These are phyloP conservation scores for Fusarium avenaceum DNA, from an alignment of 2,329 filamentous ascomycete species.

Conservation along the genomic window DNA sequence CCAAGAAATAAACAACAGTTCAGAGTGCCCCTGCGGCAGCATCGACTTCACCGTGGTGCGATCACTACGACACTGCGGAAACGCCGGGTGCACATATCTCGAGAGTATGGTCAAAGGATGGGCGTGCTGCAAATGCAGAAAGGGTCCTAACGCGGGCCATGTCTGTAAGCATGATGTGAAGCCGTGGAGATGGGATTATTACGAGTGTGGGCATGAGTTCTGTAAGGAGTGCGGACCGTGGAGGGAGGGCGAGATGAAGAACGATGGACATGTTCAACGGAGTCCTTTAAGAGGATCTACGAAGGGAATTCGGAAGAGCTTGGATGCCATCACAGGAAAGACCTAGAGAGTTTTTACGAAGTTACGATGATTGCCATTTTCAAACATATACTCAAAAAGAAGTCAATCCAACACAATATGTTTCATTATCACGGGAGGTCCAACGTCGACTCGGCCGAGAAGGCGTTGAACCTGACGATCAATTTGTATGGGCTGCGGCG, in stretches of 20 bases:
- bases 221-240: conserved; percentile 33
- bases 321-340: conserved; percentile 17
- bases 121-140: conserved; percentile 40
- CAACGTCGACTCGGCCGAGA: conserved; percentile 40
- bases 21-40: conserved; percentile 31
- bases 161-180: conserved; percentile 34
- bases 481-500: conserved; percentile 1
- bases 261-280: background rate
- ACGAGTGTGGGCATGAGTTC: conserved; percentile 28
- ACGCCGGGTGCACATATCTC: conserved; percentile 25
- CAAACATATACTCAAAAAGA: too few relatives aligned
- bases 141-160: conserved; percentile 36
- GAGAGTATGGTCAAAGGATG: conserved; percentile 38
- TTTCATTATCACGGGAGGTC: background rate
- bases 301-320: conserved; percentile 18
- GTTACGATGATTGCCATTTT: background rate
- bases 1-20: conserved; percentile 32
- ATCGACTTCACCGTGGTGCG: conserved; percentile 32
- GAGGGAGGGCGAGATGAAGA: conserved; percentile 4
- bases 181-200: conserved; percentile 32
- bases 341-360: background rate
- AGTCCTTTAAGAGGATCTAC: conserved; percentile 48
- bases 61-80: conserved; percentile 16
- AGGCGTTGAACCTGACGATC: conserved; percentile 24
- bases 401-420: background rate